These are phyloP conservation scores for Fagus crenata DNA, from an alignment of 306 rosid species.

Conservation along the genomic window DNA sequence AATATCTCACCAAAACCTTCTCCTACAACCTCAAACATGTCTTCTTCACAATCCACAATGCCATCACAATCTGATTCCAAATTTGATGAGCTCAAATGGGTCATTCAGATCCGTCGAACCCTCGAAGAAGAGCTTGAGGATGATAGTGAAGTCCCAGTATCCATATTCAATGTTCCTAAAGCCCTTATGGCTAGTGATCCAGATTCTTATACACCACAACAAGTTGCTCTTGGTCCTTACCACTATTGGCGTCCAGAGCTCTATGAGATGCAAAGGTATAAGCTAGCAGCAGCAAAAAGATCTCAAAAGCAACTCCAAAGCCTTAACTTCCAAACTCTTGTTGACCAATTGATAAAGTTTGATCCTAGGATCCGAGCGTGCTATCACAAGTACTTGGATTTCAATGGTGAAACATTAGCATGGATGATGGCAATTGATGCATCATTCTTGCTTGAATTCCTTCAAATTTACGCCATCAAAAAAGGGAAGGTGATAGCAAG, in stretches of 20 bases:
- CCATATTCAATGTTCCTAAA: constrained; percentile 63
- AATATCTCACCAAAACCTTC: background rate
- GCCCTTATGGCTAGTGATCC: constrained; percentile 52
- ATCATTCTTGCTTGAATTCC: constrained; percentile 69
- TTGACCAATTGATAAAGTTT: constrained; percentile 45
- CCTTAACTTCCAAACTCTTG: constrained; percentile 44
- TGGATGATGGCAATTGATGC: constrained; percentile 84
- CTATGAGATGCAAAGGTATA: constrained; percentile 76
- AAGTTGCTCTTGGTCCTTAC: constrained; percentile 77
- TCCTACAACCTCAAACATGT: constrained; percentile 14
- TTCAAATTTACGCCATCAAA: constrained; percentile 48
- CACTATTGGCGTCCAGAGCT: constrained; percentile 73
- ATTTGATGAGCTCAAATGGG: constrained; percentile 65
- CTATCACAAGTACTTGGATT: constrained; percentile 72
- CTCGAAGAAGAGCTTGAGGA: constrained; percentile 66
- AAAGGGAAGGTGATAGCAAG: constrained; percentile 35
- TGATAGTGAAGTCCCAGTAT: constrained; percentile 42
- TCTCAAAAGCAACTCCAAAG: constrained; percentile 47
- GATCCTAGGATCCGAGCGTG: constrained; percentile 55
- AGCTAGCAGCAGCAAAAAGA: constrained; percentile 60
- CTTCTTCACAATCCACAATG: constrained; percentile 36
- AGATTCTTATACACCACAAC: constrained; percentile 68
- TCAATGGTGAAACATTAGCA: constrained; percentile 61
- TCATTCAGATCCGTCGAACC: constrained; percentile 55
- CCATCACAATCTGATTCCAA: constrained; percentile 33